phyloP scores from a whole-genome alignment of 78 protist species.

The slime mould (Dictyostelium discoideum) region dicty_2.7 NC_007088.5:5412001-5412500 shows the following conservation, averaged over 20 bases:
- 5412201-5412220: constrained; percentile 98
- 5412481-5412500: background rate
- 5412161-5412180: constrained; percentile 95
- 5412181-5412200: constrained; percentile 96
- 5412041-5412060: constrained; percentile 17
- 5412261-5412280: too few relatives aligned
- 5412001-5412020: background rate
- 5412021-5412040: constrained; percentile 7
- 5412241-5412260: background rate
- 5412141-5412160: constrained; percentile 98
- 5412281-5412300: too few relatives aligned
- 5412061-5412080: constrained; percentile 72
- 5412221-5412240: constrained; percentile 85
- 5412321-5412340: too few relatives aligned
- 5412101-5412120: constrained; percentile 64
- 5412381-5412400: too few relatives aligned
- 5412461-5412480: too few relatives aligned
- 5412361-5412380: background rate
- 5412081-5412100: constrained; percentile 68
- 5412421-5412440: too few relatives aligned
- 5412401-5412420: too few relatives aligned
- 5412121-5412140: constrained; percentile 90
- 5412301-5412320: too few relatives aligned
- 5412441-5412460: too few relatives aligned
- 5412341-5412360: background rate